Percentiles rank a stretch among this genome's conserved stretches.
phyloP scores from a whole-genome alignment of 768 basidiomycete genomes.

The Agaricus blazei region DNA sequence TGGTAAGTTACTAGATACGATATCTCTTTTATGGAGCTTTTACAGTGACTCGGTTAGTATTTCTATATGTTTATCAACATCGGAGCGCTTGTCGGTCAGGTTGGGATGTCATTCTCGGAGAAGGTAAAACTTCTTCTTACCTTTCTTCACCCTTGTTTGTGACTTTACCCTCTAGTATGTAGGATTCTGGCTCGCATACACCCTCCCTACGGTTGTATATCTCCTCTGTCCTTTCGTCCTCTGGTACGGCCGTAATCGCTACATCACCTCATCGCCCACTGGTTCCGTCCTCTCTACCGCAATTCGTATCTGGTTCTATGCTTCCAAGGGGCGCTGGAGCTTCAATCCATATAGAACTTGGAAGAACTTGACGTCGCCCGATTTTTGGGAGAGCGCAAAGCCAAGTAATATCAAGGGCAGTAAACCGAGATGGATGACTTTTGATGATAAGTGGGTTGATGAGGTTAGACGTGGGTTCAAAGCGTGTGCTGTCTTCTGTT shows the following conservation, averaged over 20 bases:
- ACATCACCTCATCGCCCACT: conserved; percentile 50
- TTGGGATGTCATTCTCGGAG: conserved; percentile 64
- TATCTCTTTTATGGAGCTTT: neutral
- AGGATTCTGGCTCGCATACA: conserved; percentile 61
- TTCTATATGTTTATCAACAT: conserved; percentile 76
- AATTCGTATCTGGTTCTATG: conserved; percentile 41
- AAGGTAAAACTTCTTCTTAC: conserved; percentile 30
- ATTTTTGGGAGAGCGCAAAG: conserved; percentile 73
- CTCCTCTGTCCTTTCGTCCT: conserved; percentile 58
- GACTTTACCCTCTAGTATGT: conserved; percentile 35
- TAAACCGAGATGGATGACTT: conserved; percentile 66
- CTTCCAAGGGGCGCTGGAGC: conserved; percentile 48
- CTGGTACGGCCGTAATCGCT: conserved; percentile 47
- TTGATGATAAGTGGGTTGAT: conserved; percentile 76
- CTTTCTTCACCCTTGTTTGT: neutral
- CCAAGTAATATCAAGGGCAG: conserved; percentile 47
- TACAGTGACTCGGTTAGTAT: conserved; percentile 29
- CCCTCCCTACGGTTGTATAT: conserved; percentile 58
- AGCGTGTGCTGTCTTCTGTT: conserved; percentile 56
- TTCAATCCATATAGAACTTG: conserved; percentile 45
- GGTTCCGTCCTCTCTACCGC: conserved; percentile 58
- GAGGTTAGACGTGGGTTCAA: conserved; percentile 70
- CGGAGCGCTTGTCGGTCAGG: conserved; percentile 65
- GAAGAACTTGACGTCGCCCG: conserved; percentile 45
- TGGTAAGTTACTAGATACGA: conserved; percentile 36